These are phyloP conservation scores for Phylloporus gajari DNA, from an alignment of 1,284 basidiomycete species.

Conservation along the genomic window DNA sequence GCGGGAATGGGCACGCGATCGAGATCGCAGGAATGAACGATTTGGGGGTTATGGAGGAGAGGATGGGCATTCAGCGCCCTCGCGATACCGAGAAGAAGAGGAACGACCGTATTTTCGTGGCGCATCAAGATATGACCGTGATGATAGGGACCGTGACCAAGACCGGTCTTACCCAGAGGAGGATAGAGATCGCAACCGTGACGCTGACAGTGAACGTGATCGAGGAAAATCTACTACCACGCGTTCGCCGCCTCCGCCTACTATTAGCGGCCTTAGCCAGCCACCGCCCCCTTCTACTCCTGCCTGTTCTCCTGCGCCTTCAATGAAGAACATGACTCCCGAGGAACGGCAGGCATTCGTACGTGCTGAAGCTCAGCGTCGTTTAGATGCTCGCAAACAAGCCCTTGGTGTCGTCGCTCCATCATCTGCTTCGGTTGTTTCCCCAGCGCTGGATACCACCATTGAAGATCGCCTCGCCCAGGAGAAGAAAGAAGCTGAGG, in stretches of 20 bases:
- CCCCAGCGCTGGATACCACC: conserved; percentile 71
- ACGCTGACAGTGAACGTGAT: conserved; percentile 39
- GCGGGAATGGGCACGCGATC: conserved; percentile 80
- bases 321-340: conserved; percentile 81
- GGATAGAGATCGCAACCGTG: conserved; percentile 40
- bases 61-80: conserved; percentile 51
- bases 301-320: conserved; percentile 61
- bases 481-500: conserved; percentile 89
- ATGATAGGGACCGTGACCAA: conserved; percentile 48
- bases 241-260: conserved; percentile 62
- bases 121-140: conserved; percentile 48
- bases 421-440: conserved; percentile 52
- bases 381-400: conserved; percentile 88
- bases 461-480: conserved; percentile 85
- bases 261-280: conserved; percentile 49
- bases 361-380: conserved; percentile 83
- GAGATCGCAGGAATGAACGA: conserved; percentile 88
- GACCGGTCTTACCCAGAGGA: conserved; percentile 41
- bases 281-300: conserved; percentile 62
- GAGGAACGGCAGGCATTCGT: conserved; percentile 88
- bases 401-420: conserved; percentile 80
- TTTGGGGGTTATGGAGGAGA: conserved; percentile 74
- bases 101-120: conserved; percentile 52
- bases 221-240: conserved; percentile 46
- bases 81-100: conserved; percentile 53